phyloP scores from a whole-genome alignment of 176 grass and related monocot genomes.

The Bromus sterilis region DNA sequence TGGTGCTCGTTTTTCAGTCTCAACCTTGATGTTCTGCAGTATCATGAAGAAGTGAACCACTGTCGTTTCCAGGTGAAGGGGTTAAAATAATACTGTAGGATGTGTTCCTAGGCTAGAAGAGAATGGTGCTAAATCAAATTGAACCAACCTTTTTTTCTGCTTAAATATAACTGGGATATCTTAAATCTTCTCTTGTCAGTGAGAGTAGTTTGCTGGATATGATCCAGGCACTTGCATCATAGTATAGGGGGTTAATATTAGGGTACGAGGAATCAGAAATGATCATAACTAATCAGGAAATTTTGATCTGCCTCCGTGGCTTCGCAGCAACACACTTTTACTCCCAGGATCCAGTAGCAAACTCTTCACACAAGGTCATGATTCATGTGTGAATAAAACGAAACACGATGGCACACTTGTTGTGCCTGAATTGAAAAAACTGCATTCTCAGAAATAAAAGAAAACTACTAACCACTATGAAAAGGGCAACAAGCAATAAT shows the following conservation, averaged over 20 bases:
- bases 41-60: neutral
- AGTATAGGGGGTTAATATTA: neutral
- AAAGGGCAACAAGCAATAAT: neutral
- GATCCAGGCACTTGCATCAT: neutral
- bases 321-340: neutral
- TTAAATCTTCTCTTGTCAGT: too few relatives aligned
- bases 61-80: neutral
- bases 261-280: too few relatives aligned
- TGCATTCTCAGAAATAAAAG: neutral
- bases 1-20: neutral
- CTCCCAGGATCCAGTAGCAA: neutral
- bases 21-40: neutral
- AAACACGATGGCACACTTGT: neutral
- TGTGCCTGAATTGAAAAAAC: neutral
- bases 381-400: neutral
- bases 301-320: too few relatives aligned
- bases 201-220: too few relatives aligned
- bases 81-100: neutral
- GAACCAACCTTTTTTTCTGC: too few relatives aligned
- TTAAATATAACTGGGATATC: too few relatives aligned
- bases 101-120: neutral
- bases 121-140: too few relatives aligned
- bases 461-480: neutral
- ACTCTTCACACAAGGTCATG: neutral
- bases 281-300: too few relatives aligned